Base-by-base conservation (phyloP, 495 filamentous ascomycete genomes). In the Podospora fimiseda region DNA sequence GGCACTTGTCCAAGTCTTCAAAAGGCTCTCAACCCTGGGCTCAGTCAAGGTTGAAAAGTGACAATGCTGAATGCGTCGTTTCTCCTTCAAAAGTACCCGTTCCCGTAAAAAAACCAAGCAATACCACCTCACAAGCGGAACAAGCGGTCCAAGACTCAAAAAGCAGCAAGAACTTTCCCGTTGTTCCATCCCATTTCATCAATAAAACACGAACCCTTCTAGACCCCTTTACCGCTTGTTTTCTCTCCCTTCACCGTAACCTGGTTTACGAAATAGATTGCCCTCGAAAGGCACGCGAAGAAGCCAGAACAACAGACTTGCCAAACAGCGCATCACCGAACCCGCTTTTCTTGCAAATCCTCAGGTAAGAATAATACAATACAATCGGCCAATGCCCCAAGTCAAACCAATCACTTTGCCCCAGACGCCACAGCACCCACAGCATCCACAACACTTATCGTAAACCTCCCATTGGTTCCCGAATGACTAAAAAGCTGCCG, bases 331-430 rank as follows among this genome's bases (percentile, higher is more conserved):
- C 36, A 22, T n/a, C 48, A 22, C 16, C 30, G 14, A 16, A 41
- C 18, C 37, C 19, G 18, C 48, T 41, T 42, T 13, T 15, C 36
- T 14, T 11, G 5, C 2, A 15, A 22, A 21, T 15, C 15, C 9
- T 52, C 50, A 52, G 40, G 48, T 56, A 56, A 56, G 33, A 52
- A 56, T 46, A 51, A 46, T 42, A 41, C 53, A 56, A 56, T 56
- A 33, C 48, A 33, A 56, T 56, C 49, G 22, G 13, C 53, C 41
- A 56, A 56, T 56, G 38, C 30, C 19, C 13, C 27, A 24, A n/a
- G n/a, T 38, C 20, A 48, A 20, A 41, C 24, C 5, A 40, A 22
- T 23, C 3, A 8, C 16, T 27, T 21, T 27, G 33, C 47, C 24
- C 18, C 23, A 46, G 38, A 44, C 22, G 19, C 47, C 39, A 22